A percentile compares a stretch with the other conserved stretches of the same genome.
phyloP scores from a whole-genome alignment of 352 stramenopile genomes.

The Globisporangium rhizosaccharum region DNA sequence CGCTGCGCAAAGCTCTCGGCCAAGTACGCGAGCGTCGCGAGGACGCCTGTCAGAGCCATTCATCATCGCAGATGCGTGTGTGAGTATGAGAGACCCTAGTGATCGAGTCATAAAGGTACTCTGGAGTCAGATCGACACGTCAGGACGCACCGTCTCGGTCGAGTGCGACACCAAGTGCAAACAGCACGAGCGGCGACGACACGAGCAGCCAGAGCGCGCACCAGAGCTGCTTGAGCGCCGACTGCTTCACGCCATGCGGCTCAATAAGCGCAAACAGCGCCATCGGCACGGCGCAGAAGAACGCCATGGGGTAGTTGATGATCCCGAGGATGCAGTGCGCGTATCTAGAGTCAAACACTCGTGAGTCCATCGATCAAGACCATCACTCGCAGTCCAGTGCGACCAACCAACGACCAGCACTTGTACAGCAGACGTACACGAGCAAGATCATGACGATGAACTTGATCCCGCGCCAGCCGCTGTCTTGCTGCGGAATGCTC shows the following conservation, averaged over 20 bases:
- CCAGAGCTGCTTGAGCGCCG: slow-evolving; percentile 21
- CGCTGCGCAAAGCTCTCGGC: slow-evolving; percentile 45
- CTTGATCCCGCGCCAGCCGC: slow-evolving; percentile 53
- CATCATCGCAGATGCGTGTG: not conserved
- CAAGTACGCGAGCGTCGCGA: slow-evolving; percentile 16
- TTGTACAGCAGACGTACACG: slow-evolving; percentile 33
- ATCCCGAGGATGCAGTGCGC: slow-evolving; percentile 71
- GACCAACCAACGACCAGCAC: too few species aligned
- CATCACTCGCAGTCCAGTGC: not conserved
- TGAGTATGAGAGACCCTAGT: too few species aligned
- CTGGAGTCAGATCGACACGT: not conserved
- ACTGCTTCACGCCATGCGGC: slow-evolving; percentile 19
- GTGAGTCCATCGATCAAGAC: not conserved
- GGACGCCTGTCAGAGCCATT: slow-evolving; percentile 1
- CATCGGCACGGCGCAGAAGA: slow-evolving; percentile 62
- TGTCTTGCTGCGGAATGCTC: slow-evolving; percentile 21
- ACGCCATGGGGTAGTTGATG: slow-evolving; percentile 78
- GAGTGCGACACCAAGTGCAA: slow-evolving; percentile 19
- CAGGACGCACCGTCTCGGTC: slow-evolving; percentile 19
- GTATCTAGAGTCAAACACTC: slow-evolving; percentile 21
- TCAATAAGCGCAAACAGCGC: slow-evolving; percentile 52
- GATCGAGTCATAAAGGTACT: too few species aligned
- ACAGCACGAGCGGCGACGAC: slow-evolving; percentile 44
- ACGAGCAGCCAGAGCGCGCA: slow-evolving; percentile 40
- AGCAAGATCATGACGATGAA: slow-evolving; percentile 47